phyloP scores from a whole-genome alignment of 2,329 filamentous ascomycete species.

The Gyromitra esculenta region DNA sequence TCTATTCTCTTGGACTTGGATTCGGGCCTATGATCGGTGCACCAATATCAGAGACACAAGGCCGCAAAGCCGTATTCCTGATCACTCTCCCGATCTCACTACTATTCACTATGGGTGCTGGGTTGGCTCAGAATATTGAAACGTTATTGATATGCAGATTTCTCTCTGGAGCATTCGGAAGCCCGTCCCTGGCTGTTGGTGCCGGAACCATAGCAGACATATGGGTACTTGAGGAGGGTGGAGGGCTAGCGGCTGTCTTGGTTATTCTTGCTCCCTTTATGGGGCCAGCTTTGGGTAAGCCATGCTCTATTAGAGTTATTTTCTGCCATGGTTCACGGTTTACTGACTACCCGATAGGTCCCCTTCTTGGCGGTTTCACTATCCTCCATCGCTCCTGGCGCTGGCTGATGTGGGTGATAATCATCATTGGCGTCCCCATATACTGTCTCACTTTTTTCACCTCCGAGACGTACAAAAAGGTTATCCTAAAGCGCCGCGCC shows the following conservation, averaged over 20 bases:
- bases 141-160: constrained; percentile 59
- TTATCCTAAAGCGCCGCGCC: constrained; percentile 69
- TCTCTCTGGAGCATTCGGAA: constrained; percentile 60
- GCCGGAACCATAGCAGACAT: constrained; percentile 66
- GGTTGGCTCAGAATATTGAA: constrained; percentile 54
- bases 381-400: constrained; percentile 45
- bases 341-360: constrained; percentile 18
- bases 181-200: constrained; percentile 64
- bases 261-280: constrained; percentile 67
- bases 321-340: constrained; percentile 49
- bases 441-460: constrained; percentile 70
- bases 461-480: constrained; percentile 71
- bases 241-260: constrained; percentile 63
- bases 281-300: constrained; percentile 62
- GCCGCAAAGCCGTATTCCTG: constrained; percentile 55
- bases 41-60: constrained; percentile 45
- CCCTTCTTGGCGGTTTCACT: constrained; percentile 46
- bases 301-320: constrained; percentile 54
- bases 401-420: constrained; percentile 70
- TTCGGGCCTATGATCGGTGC: constrained; percentile 55
- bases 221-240: constrained; percentile 61
- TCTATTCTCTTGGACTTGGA: constrained; percentile 56
- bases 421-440: constrained; percentile 73
- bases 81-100: constrained; percentile 55
- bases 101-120: constrained; percentile 55